Base-by-base conservation (phyloP, 2,329 filamentous ascomycete species). In the Fusarium setosum region DNA sequence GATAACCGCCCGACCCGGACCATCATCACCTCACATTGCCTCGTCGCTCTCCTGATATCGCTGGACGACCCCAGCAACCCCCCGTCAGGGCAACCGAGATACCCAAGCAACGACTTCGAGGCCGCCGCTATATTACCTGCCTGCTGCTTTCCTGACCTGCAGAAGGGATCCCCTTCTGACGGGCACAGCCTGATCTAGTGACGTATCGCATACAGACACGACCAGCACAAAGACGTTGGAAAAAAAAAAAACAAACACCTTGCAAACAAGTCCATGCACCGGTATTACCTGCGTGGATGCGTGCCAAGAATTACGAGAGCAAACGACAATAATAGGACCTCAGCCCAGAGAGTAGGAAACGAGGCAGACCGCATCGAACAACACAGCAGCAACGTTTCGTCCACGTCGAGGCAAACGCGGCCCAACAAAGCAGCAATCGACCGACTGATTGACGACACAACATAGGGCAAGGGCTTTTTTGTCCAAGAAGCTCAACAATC, bases 21-120 rank as follows among this genome's bases (percentile, higher is more conserved):
- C 65, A 70, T 66, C 59, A 73, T 73, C 70, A 71, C 71, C 71
- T 73, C 69, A 73, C 71, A 61, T 70, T 56, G 59, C 58, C 65
- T 69, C 44, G 26, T 61, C 47, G 51, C 71, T 73, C 71, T 72
- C 70, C 71, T 73, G 71, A 73, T 72, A 64, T 61, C 53, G 51
- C 56, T 54, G 61, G 59, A 59, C 32, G 54, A 52, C 37, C 59
- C 57, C 23, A 65, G 49, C 57, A 49, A 65, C 64, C 69, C 70
- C n/a, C 63, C 49, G 61, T 65, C 67, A 65, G 63, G 61, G 59
- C 65, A 64, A 61, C 67, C 55, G 59, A 70, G 48, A 61, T 60
- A 68, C 48, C 63, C 64, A 68, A 63, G 66, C 68, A 69, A 71
- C 63, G 29, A 20, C 56, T 54, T 56, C 52, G 37, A 71, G 53